Evolutionary conservation across 1,284 basidiomycete genomes (phyloP).

Genomic region (Naganishia liquefaciens): DNA sequence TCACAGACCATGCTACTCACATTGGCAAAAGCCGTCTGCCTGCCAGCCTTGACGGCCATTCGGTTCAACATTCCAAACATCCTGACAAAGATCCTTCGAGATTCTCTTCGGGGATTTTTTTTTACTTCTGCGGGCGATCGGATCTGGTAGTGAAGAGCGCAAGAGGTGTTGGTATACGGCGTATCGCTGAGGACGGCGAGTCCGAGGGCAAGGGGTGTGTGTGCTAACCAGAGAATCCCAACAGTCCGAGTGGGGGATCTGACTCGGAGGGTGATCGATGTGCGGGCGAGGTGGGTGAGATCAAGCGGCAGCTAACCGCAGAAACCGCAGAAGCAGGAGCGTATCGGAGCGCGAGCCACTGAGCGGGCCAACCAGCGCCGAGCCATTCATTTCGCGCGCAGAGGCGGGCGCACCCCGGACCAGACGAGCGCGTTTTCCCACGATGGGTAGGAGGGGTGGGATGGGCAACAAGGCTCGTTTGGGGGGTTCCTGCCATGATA

Average conservation of each 20-base stretch:
- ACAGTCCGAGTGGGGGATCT: not conserved
- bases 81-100: too few species aligned
- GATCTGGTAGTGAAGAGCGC: slow-evolving; percentile 3
- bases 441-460: not conserved
- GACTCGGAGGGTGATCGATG: not conserved
- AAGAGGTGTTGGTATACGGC: not conserved
- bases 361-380: slow-evolving; percentile 12
- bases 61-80: slow-evolving; percentile 30
- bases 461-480: not conserved
- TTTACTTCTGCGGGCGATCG: slow-evolving; percentile 8
- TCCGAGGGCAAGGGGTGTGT: too few species aligned
- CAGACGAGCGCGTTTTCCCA: slow-evolving; percentile 3
- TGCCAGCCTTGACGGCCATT: slow-evolving; percentile 29
- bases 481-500: too few species aligned
- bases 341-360: slow-evolving; percentile 2
- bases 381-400: slow-evolving; percentile 2
- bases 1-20: slow-evolving; percentile 10
- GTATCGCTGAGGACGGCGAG: too few species aligned
- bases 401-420: not conserved
- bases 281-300: not conserved
- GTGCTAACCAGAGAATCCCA: slow-evolving; percentile 12
- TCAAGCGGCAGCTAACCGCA: slow-evolving; percentile 16
- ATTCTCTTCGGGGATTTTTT: not conserved
- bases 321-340: not conserved
- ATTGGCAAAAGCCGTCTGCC: slow-evolving; percentile 25